Evolutionary conservation across 257 asterid species (phyloP).

Genomic region (Solanum piurae): DNA sequence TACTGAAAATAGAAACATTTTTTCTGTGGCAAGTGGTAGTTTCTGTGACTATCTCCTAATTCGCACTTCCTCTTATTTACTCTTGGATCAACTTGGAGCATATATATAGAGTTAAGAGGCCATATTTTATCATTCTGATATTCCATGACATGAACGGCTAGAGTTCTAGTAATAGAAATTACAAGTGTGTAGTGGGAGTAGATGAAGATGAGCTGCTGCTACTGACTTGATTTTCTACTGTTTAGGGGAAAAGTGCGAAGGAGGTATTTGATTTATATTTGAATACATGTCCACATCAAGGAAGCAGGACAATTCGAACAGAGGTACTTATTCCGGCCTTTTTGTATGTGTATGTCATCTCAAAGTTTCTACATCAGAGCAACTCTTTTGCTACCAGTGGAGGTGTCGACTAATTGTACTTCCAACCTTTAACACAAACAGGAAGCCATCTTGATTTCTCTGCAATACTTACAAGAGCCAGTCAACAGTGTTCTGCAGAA

Average conservation of each 20-base stretch:
- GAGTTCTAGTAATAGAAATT: neutral
- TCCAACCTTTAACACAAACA: constrained; percentile 5
- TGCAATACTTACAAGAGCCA: constrained; percentile 93
- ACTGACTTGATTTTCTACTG: neutral
- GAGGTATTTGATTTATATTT: constrained; percentile 62
- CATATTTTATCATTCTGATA: neutral
- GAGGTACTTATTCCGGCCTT: constrained; percentile 34
- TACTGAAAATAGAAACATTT: neutral
- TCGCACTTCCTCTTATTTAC: neutral
- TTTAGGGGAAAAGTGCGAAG: constrained; percentile 59
- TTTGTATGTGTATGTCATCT: neutral
- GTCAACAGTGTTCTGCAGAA: constrained; percentile 28
- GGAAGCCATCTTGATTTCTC: constrained; percentile 87
- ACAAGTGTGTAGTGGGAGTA: too few relatives aligned
- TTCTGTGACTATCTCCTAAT: neutral
- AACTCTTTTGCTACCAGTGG: neutral
- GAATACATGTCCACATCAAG: constrained; percentile 88
- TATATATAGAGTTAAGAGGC: neutral
- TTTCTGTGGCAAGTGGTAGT: neutral
- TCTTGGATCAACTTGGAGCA: neutral
- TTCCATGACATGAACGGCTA: neutral
- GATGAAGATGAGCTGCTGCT: neutral
- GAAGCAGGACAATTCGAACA: constrained; percentile 93
- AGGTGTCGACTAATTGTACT: neutral
- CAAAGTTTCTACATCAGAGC: neutral